These are phyloP conservation scores for Suillus brevipes DNA, from an alignment of 768 basidiomycete species.

Conservation along the genomic window DNA sequence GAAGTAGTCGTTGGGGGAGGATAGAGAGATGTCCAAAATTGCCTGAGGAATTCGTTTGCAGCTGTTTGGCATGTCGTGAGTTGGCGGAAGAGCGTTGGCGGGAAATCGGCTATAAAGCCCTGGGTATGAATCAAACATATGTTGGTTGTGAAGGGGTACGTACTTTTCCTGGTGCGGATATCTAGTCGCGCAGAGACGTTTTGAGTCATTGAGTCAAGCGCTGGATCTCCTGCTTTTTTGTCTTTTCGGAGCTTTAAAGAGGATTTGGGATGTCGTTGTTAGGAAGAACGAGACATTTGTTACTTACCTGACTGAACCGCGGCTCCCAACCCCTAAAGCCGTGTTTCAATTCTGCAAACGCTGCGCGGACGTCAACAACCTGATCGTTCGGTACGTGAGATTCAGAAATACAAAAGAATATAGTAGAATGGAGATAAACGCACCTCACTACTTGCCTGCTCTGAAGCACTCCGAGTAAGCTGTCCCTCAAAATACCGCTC, in stretches of 20 bases:
- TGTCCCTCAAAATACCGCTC: conserved; percentile 81
- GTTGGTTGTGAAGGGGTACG: conserved; percentile 17
- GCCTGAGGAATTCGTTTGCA: conserved; percentile 93
- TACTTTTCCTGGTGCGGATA: conserved; percentile 65
- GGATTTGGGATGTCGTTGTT: not conserved
- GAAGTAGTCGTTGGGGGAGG: conserved; percentile 62
- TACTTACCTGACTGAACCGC: conserved; percentile 53
- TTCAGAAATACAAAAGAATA: not conserved
- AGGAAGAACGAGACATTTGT: not conserved
- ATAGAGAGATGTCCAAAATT: conserved; percentile 90
- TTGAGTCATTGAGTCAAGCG: conserved; percentile 72
- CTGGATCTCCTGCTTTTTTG: conserved; percentile 64
- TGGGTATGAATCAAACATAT: not conserved
- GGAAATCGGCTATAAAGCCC: conserved; percentile 64
- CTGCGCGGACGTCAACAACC: conserved; percentile 47
- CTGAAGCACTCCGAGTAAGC: conserved; percentile 34
- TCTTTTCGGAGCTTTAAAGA: conserved; percentile 62
- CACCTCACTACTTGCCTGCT: conserved; percentile 34
- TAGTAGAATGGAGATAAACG: conserved; percentile 13
- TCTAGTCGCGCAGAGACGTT: conserved; percentile 76
- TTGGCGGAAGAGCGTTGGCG: conserved; percentile 73
- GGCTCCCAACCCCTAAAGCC: conserved; percentile 58
- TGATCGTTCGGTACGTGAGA: conserved; percentile 18
- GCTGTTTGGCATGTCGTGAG: conserved; percentile 91
- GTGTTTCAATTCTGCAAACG: conserved; percentile 47